Evolutionary conservation across 2,329 filamentous ascomycete species (phyloP).

Genomic region (Juglanconis juglandina): DNA sequence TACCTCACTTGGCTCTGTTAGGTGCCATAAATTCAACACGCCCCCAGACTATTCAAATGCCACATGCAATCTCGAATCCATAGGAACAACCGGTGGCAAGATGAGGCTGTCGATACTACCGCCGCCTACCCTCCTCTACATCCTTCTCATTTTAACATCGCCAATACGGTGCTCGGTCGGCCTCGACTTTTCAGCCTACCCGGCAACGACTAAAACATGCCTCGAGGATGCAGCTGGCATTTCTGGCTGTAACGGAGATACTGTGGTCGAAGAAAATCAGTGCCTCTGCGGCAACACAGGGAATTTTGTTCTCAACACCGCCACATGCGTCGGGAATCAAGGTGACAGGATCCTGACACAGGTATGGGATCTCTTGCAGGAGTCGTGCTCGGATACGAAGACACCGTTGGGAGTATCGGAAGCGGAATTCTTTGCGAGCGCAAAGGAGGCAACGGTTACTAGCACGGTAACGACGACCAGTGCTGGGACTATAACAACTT

Average conservation of each 20-base stretch:
- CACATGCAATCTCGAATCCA: background rate
- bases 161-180: background rate
- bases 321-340: slow-evolving; percentile 39
- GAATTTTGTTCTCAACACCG: slow-evolving; percentile 45
- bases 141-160: background rate
- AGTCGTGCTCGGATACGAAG: slow-evolving; percentile 8
- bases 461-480: slow-evolving; percentile 13
- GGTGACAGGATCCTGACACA: background rate
- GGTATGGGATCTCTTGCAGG: slow-evolving; percentile 8
- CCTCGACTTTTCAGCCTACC: slow-evolving; percentile 42
- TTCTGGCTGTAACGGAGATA: slow-evolving; percentile 41
- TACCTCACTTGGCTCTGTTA: too few species aligned
- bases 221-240: slow-evolving; percentile 37
- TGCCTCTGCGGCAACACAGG: slow-evolving; percentile 50
- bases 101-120: slow-evolving; percentile 8
- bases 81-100: background rate
- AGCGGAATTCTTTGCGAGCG: background rate
- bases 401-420: slow-evolving; percentile 9
- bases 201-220: slow-evolving; percentile 39
- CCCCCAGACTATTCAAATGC: background rate
- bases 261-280: slow-evolving; percentile 38
- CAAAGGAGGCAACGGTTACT: background rate
- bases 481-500: slow-evolving; percentile 5
- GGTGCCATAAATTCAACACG: too few species aligned
- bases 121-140: background rate